These are phyloP conservation scores for Nicotiana benthamiana DNA, from an alignment of 257 asterid species.

Conservation along the genomic window DNA sequence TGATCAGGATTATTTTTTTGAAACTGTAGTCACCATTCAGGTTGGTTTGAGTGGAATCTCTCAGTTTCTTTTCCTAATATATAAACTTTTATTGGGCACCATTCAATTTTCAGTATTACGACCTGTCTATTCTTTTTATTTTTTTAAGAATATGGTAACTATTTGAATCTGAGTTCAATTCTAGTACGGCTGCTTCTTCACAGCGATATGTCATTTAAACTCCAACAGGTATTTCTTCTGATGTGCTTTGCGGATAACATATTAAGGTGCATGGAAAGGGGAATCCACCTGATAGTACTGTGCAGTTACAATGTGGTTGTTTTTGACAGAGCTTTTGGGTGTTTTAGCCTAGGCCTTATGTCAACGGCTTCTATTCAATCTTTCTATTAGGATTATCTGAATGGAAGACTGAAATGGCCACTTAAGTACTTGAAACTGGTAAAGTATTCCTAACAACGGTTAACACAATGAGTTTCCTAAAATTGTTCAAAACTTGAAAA, in stretches of 20 bases:
- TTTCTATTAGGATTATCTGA: not conserved
- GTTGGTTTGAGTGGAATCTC: slow-evolving; percentile 22
- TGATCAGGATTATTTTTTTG: slow-evolving; percentile 42
- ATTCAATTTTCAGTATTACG: not conserved
- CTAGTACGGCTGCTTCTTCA: not conserved
- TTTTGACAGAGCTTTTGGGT: not conserved
- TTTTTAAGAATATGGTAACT: not conserved
- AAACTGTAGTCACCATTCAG: slow-evolving; percentile 68
- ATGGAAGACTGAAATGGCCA: not conserved
- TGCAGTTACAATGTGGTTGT: not conserved
- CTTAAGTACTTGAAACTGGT: not conserved
- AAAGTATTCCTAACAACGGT: not conserved
- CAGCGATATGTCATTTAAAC: not conserved
- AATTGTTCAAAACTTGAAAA: not conserved
- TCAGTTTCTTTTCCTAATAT: not conserved
- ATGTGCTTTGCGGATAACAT: not conserved
- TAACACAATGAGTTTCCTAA: not conserved
- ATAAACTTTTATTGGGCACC: not conserved
- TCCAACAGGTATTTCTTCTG: not conserved
- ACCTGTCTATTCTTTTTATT: not conserved
- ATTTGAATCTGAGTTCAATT: not conserved
- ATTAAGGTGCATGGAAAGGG: not conserved
- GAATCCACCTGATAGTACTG: not conserved
- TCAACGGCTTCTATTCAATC: not conserved
- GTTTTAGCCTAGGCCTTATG: not conserved